Evolutionary conservation across 352 stramenopile genomes (phyloP).

Genomic region (Pythium aphanidermatum): DNA sequence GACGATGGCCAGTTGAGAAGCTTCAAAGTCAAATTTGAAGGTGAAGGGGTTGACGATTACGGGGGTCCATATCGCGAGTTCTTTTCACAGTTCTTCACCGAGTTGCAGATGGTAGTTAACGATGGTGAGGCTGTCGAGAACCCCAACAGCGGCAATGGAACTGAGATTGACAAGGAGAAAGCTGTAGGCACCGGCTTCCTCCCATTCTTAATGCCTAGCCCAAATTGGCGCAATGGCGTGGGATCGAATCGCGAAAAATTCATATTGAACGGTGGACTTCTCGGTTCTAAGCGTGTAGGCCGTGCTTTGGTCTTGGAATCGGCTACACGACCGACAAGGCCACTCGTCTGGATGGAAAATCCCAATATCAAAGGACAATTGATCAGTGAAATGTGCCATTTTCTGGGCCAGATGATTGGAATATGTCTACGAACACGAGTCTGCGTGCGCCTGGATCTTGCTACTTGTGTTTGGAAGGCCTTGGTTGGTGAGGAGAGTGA

Average conservation of each 20-base stretch:
- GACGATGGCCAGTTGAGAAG: constrained; percentile 86
- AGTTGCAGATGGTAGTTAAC: constrained; percentile 42
- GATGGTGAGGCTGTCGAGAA: not conserved
- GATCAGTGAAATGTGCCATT: constrained; percentile 82
- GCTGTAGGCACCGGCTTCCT: constrained; percentile 43
- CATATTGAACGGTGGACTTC: constrained; percentile 54
- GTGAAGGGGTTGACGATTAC: constrained; percentile 93
- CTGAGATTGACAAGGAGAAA: not conserved
- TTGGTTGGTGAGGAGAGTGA: constrained; percentile 39
- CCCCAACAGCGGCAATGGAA: not conserved
- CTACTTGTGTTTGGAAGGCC: constrained; percentile 67
- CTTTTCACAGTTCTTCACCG: constrained; percentile 82
- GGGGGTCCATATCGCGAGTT: constrained; percentile 92
- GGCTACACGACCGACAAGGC: not conserved
- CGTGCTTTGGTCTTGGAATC: constrained; percentile 5
- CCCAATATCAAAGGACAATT: constrained; percentile 48
- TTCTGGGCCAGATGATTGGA: constrained; percentile 88
- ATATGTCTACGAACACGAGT: constrained; percentile 81
- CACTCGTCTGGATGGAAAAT: constrained; percentile 21
- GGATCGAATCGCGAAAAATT: constrained; percentile 81
- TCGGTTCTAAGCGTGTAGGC: constrained; percentile 2
- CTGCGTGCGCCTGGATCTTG: constrained; percentile 66
- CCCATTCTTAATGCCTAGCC: constrained; percentile 81
- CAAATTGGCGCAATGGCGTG: constrained; percentile 81
- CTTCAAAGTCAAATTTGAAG: constrained; percentile 95